Evolutionary conservation across 2,329 filamentous ascomycete genomes (phyloP), one percentile per base, ranked within the genome.

Genomic region (Aureobasidium vineae): DNA sequence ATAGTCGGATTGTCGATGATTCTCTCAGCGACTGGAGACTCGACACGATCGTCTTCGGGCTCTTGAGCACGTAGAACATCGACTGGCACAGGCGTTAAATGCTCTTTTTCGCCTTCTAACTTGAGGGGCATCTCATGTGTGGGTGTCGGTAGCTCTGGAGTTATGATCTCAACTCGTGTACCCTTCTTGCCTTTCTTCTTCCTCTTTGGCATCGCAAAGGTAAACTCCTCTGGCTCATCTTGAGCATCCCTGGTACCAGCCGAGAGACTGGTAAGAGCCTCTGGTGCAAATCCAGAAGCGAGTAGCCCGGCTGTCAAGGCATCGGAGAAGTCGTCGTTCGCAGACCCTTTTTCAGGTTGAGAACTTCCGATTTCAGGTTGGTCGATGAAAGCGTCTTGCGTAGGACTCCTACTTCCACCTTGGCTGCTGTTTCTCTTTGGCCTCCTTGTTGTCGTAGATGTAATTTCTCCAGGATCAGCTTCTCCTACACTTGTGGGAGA

Each of bases 121-220:
- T 31, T 13, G 8, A 19, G 31, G 1, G 31, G 16, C 1, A 8
- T 11, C 19, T 16, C 21, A 3, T 31, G 26, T 19, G 21, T 21
- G 1, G 40, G 26, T 11, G 7, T 28, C 5, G 38, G 7, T 15
- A 11, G 4, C 1, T 31, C 54, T 23, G 26, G 11, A 15, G 23
- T 38, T 26, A 19, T 28, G 1, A 2, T 65, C 28, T 19, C 31
- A 64, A 72, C 74, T 72, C 81, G 80, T 73, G 81, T 82, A 10
- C 74, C 72, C 68, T 81, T 81, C 74, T 80, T 82, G 40, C 72
- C 73, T 72, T 81, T 82, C 70, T 80, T 82, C 47, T 77, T 75
- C 31, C 61, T 54, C 68, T 77, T 77, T 63, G 76, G 77, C 56
- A 76, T 74, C 66, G 76, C 70, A 71, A 77, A 68, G 63, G 73